A percentile compares a stretch with the other conserved stretches of the same genome.
Evolutionary conservation across 371 early-diverging fungal species (phyloP).

Genomic region (Gilbertella persicaria): DNA sequence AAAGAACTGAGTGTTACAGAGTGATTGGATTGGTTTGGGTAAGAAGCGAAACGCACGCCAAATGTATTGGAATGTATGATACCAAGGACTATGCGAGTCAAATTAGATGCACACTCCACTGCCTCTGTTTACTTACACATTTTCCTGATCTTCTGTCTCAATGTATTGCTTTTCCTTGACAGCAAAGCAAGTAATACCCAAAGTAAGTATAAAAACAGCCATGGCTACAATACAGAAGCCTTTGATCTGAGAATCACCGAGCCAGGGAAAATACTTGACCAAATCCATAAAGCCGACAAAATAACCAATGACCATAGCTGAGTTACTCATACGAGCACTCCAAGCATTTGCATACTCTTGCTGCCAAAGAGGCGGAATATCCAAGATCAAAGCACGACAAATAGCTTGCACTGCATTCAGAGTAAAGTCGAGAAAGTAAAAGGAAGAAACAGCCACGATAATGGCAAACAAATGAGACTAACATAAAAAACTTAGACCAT

Average conservation of each 20-base stretch:
- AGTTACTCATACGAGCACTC: constrained; percentile 72
- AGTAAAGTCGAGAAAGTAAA: constrained; percentile 78
- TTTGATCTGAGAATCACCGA: constrained; percentile 67
- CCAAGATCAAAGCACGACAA: constrained; percentile 76
- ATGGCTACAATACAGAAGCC: constrained; percentile 65
- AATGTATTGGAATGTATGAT: constrained; percentile 51
- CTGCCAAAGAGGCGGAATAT: constrained; percentile 67
- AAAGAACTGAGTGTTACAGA: constrained; percentile 79
- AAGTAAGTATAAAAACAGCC: constrained; percentile 47
- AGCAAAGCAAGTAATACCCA: constrained; percentile 55
- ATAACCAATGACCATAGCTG: constrained; percentile 75
- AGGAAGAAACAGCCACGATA: constrained; percentile 63
- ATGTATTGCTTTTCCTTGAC: constrained; percentile 43
- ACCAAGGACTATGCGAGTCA: constrained; percentile 40
- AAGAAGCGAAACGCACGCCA: constrained; percentile 55
- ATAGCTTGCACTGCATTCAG: constrained; percentile 75
- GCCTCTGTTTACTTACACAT: constrained; percentile 10
- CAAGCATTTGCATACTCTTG: constrained; percentile 74
- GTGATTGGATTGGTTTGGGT: constrained; percentile 58
- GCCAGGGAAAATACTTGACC: constrained; percentile 49
- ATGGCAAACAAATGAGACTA: constrained; percentile 47
- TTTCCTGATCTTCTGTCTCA: constrained; percentile 17
- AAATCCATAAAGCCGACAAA: constrained; percentile 66
- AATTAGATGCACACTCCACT: no score
- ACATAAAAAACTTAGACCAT: background rate